phyloP scores from a whole-genome alignment of 78 protist species.

The Dictyostelium citrinum region DNA sequence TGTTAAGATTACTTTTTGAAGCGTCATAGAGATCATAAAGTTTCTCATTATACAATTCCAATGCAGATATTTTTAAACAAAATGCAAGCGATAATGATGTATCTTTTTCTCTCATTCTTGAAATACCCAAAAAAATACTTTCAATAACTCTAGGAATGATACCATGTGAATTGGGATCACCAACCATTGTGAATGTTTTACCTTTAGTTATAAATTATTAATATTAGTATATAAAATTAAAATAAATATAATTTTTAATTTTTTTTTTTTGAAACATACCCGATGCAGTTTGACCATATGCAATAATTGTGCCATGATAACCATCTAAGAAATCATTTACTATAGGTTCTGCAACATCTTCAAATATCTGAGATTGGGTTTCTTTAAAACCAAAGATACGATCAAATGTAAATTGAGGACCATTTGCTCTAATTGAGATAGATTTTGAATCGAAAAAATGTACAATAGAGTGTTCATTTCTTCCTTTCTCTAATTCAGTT shows the following conservation, averaged over 20 bases:
- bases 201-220: neutral
- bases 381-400: conserved; percentile 10
- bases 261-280: no score
- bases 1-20: neutral
- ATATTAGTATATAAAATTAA: no score
- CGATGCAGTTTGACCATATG: conserved; percentile 88
- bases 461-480: conserved; percentile 38
- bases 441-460: neutral
- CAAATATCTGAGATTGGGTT: neutral
- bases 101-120: conserved; percentile 35
- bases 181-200: conserved; percentile 88
- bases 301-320: conserved; percentile 79
- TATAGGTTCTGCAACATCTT: conserved; percentile 68
- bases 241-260: no score
- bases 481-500: conserved; percentile 34
- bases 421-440: neutral
- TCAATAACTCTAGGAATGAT: conserved; percentile 79
- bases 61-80: conserved; percentile 42
- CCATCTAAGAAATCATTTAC: conserved; percentile 69
- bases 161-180: conserved; percentile 74
- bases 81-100: neutral
- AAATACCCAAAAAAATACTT: conserved; percentile 52
- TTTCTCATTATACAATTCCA: conserved; percentile 66
- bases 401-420: conserved; percentile 58
- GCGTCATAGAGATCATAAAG: conserved; percentile 65